Evolutionary conservation across 2,329 filamentous ascomycete genomes (phyloP), one percentile per base, ranked within the genome.

Genomic region (Epichloe sp.): DNA sequence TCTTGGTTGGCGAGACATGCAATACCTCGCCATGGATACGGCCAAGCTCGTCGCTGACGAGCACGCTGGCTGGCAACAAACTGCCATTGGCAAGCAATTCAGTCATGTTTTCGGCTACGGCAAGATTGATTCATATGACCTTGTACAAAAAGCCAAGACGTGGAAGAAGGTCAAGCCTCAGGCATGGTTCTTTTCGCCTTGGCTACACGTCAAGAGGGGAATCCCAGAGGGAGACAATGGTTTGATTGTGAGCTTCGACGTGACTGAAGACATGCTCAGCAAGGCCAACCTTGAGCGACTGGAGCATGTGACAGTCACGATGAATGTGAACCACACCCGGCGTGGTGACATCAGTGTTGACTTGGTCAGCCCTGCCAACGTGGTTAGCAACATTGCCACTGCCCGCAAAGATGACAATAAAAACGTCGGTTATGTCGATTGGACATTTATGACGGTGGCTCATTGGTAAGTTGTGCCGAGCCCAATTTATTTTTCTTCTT

Each of bases 361-460:
- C 62, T 73, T 98, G 44, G 80, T 87, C 62, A 95, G 89, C 59
- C 93, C 93, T 0, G 74, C 80, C 35, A 86, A 88, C 10, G 71
- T 96, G 52, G 74, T 88, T 56, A 95, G 88, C 63, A 84, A 95
- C 62, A 79, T 98, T 49, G 85, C 90, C 4, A 86, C 83, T 12
- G 73, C 84, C 2, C 85, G 93, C 56, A 76, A 76, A 53, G 67
- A 79, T 21, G 93, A 98, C 65, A 72, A 76, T 1, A 77, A 76
- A 37, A 64, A 70, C 0, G 68, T 70, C 21, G 93, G 93, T 8
- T 98, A 97, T 65, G 72, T 83, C 38, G 88, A 97, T 69, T 98
- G 93, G 93, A 97, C 91, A 0, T 98, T 98, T 62, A 98, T 98
- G 93, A 94, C 85, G 55, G 93, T 98, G 38, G 90, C 84, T 56